These are phyloP conservation scores for Penicillium ucsense DNA, from an alignment of 495 filamentous ascomycete species.

Conservation along the genomic window DNA sequence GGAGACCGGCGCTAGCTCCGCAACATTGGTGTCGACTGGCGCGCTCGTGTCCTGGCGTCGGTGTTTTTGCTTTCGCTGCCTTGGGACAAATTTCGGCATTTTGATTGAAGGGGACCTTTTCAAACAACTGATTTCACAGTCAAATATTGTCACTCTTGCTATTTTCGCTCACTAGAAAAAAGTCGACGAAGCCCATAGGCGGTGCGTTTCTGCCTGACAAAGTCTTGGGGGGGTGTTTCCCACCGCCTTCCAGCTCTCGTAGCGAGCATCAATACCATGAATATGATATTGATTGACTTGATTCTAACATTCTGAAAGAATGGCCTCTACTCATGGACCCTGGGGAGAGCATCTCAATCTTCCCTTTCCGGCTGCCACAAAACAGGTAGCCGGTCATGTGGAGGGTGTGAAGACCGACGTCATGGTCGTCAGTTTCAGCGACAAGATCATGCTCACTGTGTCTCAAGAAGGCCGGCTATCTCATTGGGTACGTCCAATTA, in stretches of 20 bases:
- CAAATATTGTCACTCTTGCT: slow-evolving; percentile 1
- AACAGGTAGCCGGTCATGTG: slow-evolving; percentile 52
- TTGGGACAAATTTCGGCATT: slow-evolving; percentile 71
- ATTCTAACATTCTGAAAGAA: slow-evolving; percentile 6
- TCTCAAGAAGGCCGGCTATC: slow-evolving; percentile 76
- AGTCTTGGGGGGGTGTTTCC: slow-evolving; percentile 10
- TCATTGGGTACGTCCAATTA: slow-evolving; percentile 65
- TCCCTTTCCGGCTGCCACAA: slow-evolving; percentile 72
- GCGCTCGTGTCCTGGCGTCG: slow-evolving; percentile 28
- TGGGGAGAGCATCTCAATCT: slow-evolving; percentile 29
- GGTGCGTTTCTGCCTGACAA: slow-evolving; percentile 14
- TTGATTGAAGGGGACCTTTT: background rate
- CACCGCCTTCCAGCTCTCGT: slow-evolving; percentile 7
- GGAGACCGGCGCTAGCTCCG: slow-evolving; percentile 57
- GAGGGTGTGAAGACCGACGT: slow-evolving; percentile 63
- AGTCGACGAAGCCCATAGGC: slow-evolving; percentile 12
- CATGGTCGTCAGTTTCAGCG: slow-evolving; percentile 62
- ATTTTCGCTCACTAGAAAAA: slow-evolving; percentile 9
- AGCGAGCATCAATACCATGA: slow-evolving; percentile 6
- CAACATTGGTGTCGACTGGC: slow-evolving; percentile 56
- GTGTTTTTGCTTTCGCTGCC: slow-evolving; percentile 68
- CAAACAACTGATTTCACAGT: too few relatives aligned
- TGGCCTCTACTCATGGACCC: slow-evolving; percentile 22
- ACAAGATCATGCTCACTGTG: slow-evolving; percentile 88
- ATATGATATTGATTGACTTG: too few relatives aligned